Evolutionary conservation across 2,329 filamentous ascomycete species (phyloP).

Genomic region (Aureobasidium sp.): DNA sequence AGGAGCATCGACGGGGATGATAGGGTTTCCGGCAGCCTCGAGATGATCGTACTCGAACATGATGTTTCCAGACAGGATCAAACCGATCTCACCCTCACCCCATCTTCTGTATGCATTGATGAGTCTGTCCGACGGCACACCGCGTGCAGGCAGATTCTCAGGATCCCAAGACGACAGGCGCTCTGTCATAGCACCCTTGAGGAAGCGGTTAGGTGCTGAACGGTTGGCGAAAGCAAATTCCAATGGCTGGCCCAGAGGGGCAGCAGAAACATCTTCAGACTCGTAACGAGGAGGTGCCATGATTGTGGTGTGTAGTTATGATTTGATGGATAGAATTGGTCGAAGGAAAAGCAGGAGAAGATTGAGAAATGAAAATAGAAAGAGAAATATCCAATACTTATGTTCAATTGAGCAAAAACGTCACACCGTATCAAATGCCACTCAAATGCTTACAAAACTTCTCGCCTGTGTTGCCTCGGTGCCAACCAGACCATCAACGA

Average conservation of each 20-base stretch:
- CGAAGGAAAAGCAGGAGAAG: not conserved
- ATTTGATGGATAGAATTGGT: not conserved
- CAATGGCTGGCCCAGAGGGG: slow-evolving; percentile 38
- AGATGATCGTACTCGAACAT: slow-evolving; percentile 57
- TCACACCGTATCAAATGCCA: slow-evolving; percentile 4
- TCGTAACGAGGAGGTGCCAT: slow-evolving; percentile 31
- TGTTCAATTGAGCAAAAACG: slow-evolving; percentile 5
- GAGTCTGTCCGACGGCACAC: slow-evolving; percentile 47
- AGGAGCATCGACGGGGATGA: slow-evolving; percentile 49
- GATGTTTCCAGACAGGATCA: slow-evolving; percentile 57
- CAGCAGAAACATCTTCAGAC: slow-evolving; percentile 34
- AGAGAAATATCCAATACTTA: not conserved
- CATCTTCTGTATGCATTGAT: slow-evolving; percentile 55
- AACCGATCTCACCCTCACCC: slow-evolving; percentile 52
- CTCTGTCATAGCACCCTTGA: slow-evolving; percentile 64
- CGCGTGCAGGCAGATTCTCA: slow-evolving; percentile 45
- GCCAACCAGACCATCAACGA: not conserved
- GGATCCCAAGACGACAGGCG: slow-evolving; percentile 55
- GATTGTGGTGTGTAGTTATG: not conserved
- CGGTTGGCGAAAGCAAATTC: slow-evolving; percentile 43
- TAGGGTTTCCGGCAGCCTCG: slow-evolving; percentile 50
- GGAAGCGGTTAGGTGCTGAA: slow-evolving; percentile 56
- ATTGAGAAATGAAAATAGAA: not conserved
- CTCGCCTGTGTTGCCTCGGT: slow-evolving; percentile 5
- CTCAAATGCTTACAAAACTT: slow-evolving; percentile 9